These are phyloP conservation scores for Diaporthe longicolla DNA, from an alignment of 2,329 filamentous ascomycete genomes.

Conservation along the genomic window DNA sequence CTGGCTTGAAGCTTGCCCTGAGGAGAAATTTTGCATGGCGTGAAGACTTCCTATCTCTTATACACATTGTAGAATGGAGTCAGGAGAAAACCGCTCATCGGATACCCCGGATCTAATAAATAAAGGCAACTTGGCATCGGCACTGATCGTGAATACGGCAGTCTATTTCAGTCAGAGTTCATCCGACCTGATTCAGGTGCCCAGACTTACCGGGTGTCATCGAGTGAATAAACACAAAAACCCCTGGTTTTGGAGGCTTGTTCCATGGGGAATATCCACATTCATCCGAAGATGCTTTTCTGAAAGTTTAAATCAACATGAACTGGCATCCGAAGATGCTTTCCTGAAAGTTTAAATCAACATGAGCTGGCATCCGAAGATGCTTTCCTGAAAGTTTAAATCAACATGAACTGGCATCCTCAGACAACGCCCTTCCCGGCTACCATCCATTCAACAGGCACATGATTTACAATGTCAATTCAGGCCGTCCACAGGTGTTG, in stretches of 20 bases:
- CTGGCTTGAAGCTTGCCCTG: not conserved
- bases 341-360: not conserved
- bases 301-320: slow-evolving; percentile 12
- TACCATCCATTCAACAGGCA: not conserved
- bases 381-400: slow-evolving; percentile 1
- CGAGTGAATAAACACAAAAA: not conserved
- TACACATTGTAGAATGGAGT: not conserved
- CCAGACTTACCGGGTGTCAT: not conserved
- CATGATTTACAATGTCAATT: not conserved
- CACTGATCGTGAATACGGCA: not conserved
- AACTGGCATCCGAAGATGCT: not conserved
- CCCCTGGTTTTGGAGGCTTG: slow-evolving; percentile 24
- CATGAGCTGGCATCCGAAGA: slow-evolving; percentile 8
- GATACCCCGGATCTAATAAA: slow-evolving; percentile 2
- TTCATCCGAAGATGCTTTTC: not conserved
- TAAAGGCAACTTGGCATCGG: not conserved
- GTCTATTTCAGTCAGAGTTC: slow-evolving; percentile 23
- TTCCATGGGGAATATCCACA: slow-evolving; percentile 4
- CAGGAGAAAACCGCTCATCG: not conserved
- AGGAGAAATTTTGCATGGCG: not conserved
- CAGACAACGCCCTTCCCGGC: too few species aligned
- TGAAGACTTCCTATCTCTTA: not conserved
- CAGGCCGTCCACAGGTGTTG: not conserved
- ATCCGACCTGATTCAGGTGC: slow-evolving; percentile 20
- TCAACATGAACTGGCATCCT: not conserved